Percentiles rank a stretch among this genome's conserved stretches.
These are phyloP conservation scores for Calocybe cyanea DNA, from an alignment of 768 basidiomycete genomes.

Conservation along the genomic window DNA sequence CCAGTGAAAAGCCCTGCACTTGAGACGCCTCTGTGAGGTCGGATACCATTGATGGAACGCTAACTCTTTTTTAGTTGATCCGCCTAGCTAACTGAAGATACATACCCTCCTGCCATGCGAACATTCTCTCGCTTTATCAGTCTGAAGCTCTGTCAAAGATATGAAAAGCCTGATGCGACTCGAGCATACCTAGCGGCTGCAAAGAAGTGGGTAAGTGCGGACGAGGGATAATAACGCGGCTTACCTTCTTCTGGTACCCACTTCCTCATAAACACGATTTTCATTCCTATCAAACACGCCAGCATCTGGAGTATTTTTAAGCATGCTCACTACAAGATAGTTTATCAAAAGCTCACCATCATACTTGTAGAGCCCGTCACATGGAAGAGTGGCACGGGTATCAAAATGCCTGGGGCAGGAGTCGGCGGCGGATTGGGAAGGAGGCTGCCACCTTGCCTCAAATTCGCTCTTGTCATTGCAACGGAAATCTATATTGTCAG, in stretches of 20 bases:
- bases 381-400: slow-evolving; percentile 60
- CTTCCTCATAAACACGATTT: slow-evolving; percentile 46
- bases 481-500: slow-evolving; percentile 12
- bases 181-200: slow-evolving; percentile 28
- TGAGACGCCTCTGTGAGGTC: slow-evolving; percentile 43
- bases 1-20: slow-evolving; percentile 32
- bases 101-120: slow-evolving; percentile 40
- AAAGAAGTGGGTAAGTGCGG: neutral
- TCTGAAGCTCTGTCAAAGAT: slow-evolving; percentile 17
- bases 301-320: slow-evolving; percentile 27
- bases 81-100: neutral
- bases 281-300: slow-evolving; percentile 38
- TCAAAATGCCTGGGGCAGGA: slow-evolving; percentile 37
- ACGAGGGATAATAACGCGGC: neutral
- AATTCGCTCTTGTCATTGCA: slow-evolving; percentile 27
- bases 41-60: slow-evolving; percentile 53
- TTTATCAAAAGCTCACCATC: slow-evolving; percentile 11
- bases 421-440: slow-evolving; percentile 23
- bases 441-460: slow-evolving; percentile 36
- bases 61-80: slow-evolving; percentile 14
- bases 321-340: neutral
- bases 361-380: slow-evolving; percentile 37
- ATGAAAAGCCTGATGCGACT: neutral
- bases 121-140: slow-evolving; percentile 44
- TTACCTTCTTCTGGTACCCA: slow-evolving; percentile 47